phyloP scores from a whole-genome alignment of 2,329 filamentous ascomycete genomes.

The Hortaea werneckii region DNA sequence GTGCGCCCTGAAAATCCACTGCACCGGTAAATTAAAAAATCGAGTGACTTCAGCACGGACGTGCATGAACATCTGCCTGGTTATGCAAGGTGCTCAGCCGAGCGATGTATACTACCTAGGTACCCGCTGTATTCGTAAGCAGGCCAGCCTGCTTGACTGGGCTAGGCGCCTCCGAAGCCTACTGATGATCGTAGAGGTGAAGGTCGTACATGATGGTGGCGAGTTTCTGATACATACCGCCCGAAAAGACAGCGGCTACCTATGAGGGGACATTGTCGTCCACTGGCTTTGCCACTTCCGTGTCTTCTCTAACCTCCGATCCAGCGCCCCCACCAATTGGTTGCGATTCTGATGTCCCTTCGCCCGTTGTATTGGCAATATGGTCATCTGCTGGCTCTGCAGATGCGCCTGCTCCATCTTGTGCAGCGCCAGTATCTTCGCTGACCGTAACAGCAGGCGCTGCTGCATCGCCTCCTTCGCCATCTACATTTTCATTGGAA shows the following conservation, averaged over 20 bases:
- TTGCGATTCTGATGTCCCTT: background rate
- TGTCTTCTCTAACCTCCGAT: background rate
- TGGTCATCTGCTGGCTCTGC: too few relatives aligned
- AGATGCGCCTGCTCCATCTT: background rate
- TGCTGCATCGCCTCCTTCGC: background rate
- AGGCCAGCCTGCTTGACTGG: too few relatives aligned
- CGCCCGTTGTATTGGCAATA: background rate
- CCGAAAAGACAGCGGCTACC: background rate
- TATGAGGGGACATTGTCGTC: background rate
- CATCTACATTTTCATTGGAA: background rate
- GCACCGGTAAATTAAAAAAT: background rate
- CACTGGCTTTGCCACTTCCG: background rate
- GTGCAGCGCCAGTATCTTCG: background rate
- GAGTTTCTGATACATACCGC: background rate
- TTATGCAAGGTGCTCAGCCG: background rate
- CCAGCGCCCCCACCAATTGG: too few relatives aligned
- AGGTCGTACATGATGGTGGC: background rate
- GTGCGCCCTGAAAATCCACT: background rate
- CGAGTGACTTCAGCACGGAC: background rate
- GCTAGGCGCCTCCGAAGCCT: too few relatives aligned
- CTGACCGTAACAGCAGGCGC: background rate
- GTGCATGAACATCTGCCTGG: background rate
- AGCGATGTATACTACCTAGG: too few relatives aligned
- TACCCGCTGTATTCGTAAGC: too few relatives aligned
- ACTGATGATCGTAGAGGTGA: too few relatives aligned